Evolutionary conservation across 352 stramenopile genomes (phyloP), one percentile per base, ranked within the genome.

Genomic region (Globisporangium paddicum): DNA sequence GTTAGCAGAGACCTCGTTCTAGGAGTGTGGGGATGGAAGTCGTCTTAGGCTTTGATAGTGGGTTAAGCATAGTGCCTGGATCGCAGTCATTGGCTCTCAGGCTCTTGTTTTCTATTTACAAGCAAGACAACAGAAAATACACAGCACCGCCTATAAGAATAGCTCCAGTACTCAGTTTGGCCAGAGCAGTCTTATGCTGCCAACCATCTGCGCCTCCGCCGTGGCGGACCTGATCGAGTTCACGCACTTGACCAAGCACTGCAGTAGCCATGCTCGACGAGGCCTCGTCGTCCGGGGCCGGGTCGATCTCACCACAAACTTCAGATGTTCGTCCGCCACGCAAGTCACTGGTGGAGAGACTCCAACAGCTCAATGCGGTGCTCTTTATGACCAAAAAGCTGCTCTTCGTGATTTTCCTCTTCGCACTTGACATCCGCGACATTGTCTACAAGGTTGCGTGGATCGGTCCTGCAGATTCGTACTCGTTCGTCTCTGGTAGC

Each of bases 381-480:
- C 55, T 61, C 21, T 61, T 61, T 16, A 38, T 61, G 32, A 1
- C 8, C 32, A 61, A 61, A 44, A 54, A 55, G 32, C 23, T 61
- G 16, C 55, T 61, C 18, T 61, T 61, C 40, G 46, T 63, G 18
- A 8, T 63, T 16, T 18, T 63, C n/a, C 37, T 58, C 13, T 35
- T 63, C 16, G n/a, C 25, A 13, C 56, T 63, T 19, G 65, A 72
- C 46, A 37, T 66, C 26, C 65, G 65, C 2, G 65, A 72, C 48
- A 32, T 68, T 34, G 58, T 52, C 16, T 72, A 68, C 62, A 72
- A 72, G 35, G 16, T 66, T 26, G 51, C 41, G 32, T 72, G 61
- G 65, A 44, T 72, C 51, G 65, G 61, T 2, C 45, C 61, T 11
- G 54, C 55, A 25, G 60, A 72, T 19, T 54, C 60, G 21, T 72